A percentile compares a stretch with the other conserved stretches of the same genome.
Evolutionary conservation across 1,139 yeast species (phyloP).

Genomic region (Scheffersomyces quercinus): DNA sequence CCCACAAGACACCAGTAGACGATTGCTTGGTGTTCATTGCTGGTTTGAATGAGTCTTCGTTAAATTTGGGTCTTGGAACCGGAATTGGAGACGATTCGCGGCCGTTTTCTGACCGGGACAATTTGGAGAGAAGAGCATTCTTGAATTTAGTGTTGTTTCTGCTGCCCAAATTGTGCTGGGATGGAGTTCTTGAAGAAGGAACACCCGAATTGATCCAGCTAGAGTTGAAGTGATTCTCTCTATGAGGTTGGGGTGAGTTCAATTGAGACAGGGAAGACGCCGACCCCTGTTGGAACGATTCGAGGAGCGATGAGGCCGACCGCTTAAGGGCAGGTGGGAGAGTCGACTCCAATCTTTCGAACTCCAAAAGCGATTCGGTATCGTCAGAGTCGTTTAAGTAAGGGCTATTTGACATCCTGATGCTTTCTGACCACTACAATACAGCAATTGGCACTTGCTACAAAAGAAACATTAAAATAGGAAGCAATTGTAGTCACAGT

Average conservation of each 20-base stretch:
- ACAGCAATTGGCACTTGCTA: too few species aligned
- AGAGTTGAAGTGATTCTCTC: slow-evolving; percentile 17
- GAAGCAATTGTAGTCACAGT: too few species aligned
- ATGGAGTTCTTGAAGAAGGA: slow-evolving; percentile 25
- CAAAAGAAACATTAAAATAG: too few species aligned
- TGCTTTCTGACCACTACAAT: too few species aligned
- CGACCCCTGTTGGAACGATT: slow-evolving; percentile 18
- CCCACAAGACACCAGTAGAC: slow-evolving; percentile 72
- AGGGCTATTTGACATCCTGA: not conserved
- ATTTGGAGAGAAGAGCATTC: slow-evolving; percentile 15
- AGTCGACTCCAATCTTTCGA: slow-evolving; percentile 47
- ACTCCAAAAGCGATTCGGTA: slow-evolving; percentile 30
- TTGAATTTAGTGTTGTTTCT: slow-evolving; percentile 2
- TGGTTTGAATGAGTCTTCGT: slow-evolving; percentile 53
- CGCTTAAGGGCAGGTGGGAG: slow-evolving; percentile 45
- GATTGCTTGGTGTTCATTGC: slow-evolving; percentile 64
- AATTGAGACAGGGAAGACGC: slow-evolving; percentile 1
- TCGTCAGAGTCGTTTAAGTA: slow-evolving; percentile 19
- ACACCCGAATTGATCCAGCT: slow-evolving; percentile 15
- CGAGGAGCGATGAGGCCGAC: slow-evolving; percentile 44
- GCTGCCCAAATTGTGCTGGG: slow-evolving; percentile 2
- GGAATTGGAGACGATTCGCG: slow-evolving; percentile 53
- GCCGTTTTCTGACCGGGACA: slow-evolving; percentile 36
- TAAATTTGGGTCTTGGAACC: slow-evolving; percentile 48
- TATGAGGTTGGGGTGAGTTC: slow-evolving; percentile 1